phyloP scores from a whole-genome alignment of 1,284 basidiomycete species.

The Cystobasidium pallidum region DNA sequence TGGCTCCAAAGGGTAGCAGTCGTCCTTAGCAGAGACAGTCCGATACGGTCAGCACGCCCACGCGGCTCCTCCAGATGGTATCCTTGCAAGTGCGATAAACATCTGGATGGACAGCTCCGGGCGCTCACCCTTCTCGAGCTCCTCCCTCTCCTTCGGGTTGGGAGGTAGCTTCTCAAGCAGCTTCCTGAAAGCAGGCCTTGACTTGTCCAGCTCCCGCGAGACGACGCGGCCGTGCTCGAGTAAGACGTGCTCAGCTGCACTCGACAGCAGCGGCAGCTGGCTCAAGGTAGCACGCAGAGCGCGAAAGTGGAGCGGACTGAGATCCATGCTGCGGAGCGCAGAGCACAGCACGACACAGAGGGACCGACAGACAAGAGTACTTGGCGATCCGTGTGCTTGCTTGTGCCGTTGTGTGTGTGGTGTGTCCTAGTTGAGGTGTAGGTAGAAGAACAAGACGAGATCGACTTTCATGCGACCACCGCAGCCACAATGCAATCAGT shows the following conservation, averaged over 20 bases:
- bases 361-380: neutral
- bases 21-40: too few species aligned
- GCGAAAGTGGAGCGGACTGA: slow-evolving; percentile 39
- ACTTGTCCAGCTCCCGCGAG: slow-evolving; percentile 50
- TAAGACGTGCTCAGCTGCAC: slow-evolving; percentile 1
- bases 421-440: neutral
- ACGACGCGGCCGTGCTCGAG: slow-evolving; percentile 31
- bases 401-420: neutral
- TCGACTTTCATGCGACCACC: neutral
- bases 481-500: neutral
- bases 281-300: slow-evolving; percentile 24
- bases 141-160: slow-evolving; percentile 67
- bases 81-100: too few species aligned
- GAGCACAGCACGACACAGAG: slow-evolving; percentile 1
- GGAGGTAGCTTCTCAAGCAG: slow-evolving; percentile 60
- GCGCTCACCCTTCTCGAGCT: slow-evolving; percentile 70
- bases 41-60: too few species aligned
- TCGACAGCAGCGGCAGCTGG: slow-evolving; percentile 10
- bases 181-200: slow-evolving; percentile 47
- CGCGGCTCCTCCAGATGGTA: too few species aligned
- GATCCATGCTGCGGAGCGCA: slow-evolving; percentile 10
- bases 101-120: too few species aligned
- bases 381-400: slow-evolving; percentile 3
- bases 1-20: slow-evolving; percentile 20
- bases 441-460: neutral